Evolutionary conservation across 768 basidiomycete genomes (phyloP).

Genomic region (Leccinum fibrillosum): DNA sequence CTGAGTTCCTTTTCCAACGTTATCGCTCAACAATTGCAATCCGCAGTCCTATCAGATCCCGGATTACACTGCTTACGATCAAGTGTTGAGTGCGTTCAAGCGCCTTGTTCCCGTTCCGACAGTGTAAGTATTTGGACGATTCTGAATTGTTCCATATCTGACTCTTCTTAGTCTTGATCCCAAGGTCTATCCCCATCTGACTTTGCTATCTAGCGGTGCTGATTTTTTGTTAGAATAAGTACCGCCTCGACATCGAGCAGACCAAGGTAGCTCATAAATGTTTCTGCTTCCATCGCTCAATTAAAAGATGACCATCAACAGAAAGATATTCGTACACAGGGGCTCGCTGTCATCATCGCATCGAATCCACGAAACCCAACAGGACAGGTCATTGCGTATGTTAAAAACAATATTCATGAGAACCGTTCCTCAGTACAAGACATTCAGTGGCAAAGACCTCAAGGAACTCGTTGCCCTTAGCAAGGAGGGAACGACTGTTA

Average conservation of each 20-base stretch:
- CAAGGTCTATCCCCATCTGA: slow-evolving; percentile 29
- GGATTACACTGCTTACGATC: slow-evolving; percentile 88
- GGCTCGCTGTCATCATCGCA: slow-evolving; percentile 79
- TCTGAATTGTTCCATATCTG: neutral
- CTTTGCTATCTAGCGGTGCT: slow-evolving; percentile 2
- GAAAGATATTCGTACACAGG: slow-evolving; percentile 81
- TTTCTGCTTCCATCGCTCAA: neutral
- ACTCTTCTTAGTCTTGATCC: slow-evolving; percentile 41
- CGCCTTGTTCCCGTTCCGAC: slow-evolving; percentile 90
- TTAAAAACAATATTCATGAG: slow-evolving; percentile 1
- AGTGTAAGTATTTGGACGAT: slow-evolving; percentile 48
- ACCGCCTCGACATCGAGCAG: slow-evolving; percentile 75
- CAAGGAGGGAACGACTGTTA: slow-evolving; percentile 76
- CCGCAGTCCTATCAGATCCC: slow-evolving; percentile 82
- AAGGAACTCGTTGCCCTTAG: slow-evolving; percentile 72
- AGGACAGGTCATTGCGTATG: slow-evolving; percentile 77
- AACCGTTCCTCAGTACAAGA: slow-evolving; percentile 8
- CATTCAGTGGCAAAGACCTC: slow-evolving; percentile 68
- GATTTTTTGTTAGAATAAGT: slow-evolving; percentile 47
- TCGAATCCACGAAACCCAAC: slow-evolving; percentile 98
- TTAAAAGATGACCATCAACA: slow-evolving; percentile 23
- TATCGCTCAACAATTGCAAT: neutral
- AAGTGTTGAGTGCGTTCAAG: slow-evolving; percentile 81
- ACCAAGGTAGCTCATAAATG: slow-evolving; percentile 49
- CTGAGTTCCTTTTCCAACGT: neutral